Evolutionary conservation across 352 stramenopile genomes (phyloP).

Genomic region (Salisapilia sapeloensis): DNA sequence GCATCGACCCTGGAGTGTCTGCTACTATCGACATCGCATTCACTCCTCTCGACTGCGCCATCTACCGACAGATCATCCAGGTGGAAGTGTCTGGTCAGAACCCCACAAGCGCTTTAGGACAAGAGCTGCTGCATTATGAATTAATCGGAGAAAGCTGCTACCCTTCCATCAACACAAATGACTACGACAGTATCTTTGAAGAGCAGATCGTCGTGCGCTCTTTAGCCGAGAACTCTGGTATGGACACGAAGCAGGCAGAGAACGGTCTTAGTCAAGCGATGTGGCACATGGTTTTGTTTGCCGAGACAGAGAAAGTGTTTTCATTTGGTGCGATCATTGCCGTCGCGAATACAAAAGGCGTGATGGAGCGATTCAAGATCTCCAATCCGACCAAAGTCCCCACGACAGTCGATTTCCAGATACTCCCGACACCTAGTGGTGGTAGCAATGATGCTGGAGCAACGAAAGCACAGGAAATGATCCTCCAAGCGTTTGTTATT

Average conservation of each 20-base stretch:
- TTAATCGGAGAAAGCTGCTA: slow-evolving; percentile 85
- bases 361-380: slow-evolving; percentile 88
- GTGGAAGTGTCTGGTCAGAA: slow-evolving; percentile 73
- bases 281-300: slow-evolving; percentile 76
- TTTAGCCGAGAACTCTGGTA: too few species aligned
- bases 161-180: slow-evolving; percentile 78
- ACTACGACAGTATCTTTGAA: slow-evolving; percentile 89
- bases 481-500: slow-evolving; percentile 58
- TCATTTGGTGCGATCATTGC: slow-evolving; percentile 77
- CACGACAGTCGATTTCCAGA: slow-evolving; percentile 74
- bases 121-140: slow-evolving; percentile 58
- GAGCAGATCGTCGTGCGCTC: slow-evolving; percentile 86
- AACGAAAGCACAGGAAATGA: background rate
- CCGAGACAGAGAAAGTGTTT: slow-evolving; percentile 75
- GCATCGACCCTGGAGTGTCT: slow-evolving; percentile 71
- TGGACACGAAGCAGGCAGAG: slow-evolving; percentile 30
- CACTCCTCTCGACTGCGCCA: slow-evolving; percentile 44
- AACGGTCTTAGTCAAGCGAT: too few species aligned
- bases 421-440: slow-evolving; percentile 8
- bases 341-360: slow-evolving; percentile 42
- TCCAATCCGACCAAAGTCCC: slow-evolving; percentile 91
- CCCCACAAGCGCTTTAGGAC: slow-evolving; percentile 13
- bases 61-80: slow-evolving; percentile 53
- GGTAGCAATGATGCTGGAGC: background rate
- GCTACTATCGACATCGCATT: slow-evolving; percentile 63